Evolutionary conservation across 2,329 filamentous ascomycete genomes (phyloP), one percentile per base, ranked within the genome.

Genomic region (Arthroderma sp.): DNA sequence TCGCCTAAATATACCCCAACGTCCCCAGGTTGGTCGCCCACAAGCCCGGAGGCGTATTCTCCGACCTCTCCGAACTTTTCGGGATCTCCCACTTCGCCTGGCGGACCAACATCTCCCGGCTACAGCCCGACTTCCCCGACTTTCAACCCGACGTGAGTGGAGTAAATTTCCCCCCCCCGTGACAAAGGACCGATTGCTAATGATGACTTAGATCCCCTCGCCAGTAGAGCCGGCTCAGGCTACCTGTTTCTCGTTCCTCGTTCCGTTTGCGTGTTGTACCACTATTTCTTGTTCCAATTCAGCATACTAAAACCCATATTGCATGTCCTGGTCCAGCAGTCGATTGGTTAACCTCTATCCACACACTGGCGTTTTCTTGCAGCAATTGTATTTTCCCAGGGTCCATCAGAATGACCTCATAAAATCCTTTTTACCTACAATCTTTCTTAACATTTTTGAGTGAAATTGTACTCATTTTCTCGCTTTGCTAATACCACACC

Each of bases 1-100:
- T 71, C 68, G 43, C 69, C 69, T 15, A 69, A 71, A 59, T 77
- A 75, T 56, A 75, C 72, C 31, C 71, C 73, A 22, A 73, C 71
- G 33, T 77, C 72, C 48, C 71, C 72, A 52, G 68, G 68, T 38
- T 70, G 66, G 60, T 65, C 63, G 46, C 64, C 66, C 15, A 69
- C 68, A 37, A 68, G 66, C 46, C 68, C 69, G 48, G 61, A 68
- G 54, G 61, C 62, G 11, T 70, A 69, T 50, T 74, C 71, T 47
- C 72, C 72, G 28, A 70, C 65, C 33, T 70, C 66, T 50, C 66
- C 68, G 31, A 66, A 68, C 49, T 70, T 70, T 53, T 62, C 65
- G 57, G 64, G 64, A 46, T 67, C 64, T 29, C 64, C 65, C 52
- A 68, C 64, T 48, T 66, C 64, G 40, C 60, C 61, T 49, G 58